Base-by-base conservation (phyloP, 179 eudicot genomes). In the Vitellaria paradoxa region DNA sequence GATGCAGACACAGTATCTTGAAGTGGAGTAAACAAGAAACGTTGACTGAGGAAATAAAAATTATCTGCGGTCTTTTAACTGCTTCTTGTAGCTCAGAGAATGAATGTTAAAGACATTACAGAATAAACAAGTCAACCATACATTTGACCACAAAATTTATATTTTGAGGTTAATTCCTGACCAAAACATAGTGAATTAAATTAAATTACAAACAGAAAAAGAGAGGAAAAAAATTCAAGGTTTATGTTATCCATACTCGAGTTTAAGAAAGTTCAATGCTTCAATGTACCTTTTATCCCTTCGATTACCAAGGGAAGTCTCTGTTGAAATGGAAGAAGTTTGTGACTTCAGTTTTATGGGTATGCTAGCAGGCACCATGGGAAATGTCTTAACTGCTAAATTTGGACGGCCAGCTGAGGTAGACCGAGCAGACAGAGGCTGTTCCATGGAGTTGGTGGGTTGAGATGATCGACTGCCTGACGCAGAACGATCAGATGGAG, bases 341-440 rank as follows among this genome's bases (percentile, higher is more conserved):
- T 83, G 87, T 68, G 90, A 86, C 82, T 88, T 91, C 56, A 86
- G 77, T 77, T 90, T 84, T 67, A 85, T 74, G 46, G 93, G 91
- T 7, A 88, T 86, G 61, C 87, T 84, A 64, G 96, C 79, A 40
- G 92, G 93, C 61, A 92, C 85, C 81, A 84, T 86, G 50, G 88
- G 81, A 80, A 84, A 81, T n/a, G 89, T 45, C 85, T 88, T 96
- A 46, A 80, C 80, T 81, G 83, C 89, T 61, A 89, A 30, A 73
- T 24, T 66, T 71, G 91, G 89, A 72, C 90, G 85, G 17, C 80
- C 83, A 55, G 78, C 26, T 13, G 86, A 65, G 60, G 69, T 47
- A 77, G 88, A 82, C 62, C 86, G 90, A 67, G 91, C 88, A 80
- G 92, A 90, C 68, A 82, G 77, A 83, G 92, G 92, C 66, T 92